Evolutionary conservation across 2,329 filamentous ascomycete species (phyloP).

Genomic region (Ciborinia camelliae): DNA sequence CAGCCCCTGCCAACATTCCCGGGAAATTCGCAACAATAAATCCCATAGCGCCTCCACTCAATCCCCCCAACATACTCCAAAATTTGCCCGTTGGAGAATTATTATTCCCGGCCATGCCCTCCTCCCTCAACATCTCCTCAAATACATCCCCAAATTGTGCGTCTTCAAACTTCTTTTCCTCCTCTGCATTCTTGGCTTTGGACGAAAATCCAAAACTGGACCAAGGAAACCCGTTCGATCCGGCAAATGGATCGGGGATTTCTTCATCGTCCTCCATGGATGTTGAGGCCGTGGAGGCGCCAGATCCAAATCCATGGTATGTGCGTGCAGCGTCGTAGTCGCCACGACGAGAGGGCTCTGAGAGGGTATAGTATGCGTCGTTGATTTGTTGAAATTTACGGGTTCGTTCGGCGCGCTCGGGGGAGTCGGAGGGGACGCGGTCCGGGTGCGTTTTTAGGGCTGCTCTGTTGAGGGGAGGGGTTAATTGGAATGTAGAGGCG

Average conservation of each 20-base stretch:
- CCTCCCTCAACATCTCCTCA: slow-evolving; percentile 84
- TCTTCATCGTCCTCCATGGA: slow-evolving; percentile 46
- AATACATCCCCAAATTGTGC: slow-evolving; percentile 87
- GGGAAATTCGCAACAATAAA: slow-evolving; percentile 95
- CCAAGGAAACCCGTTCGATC: slow-evolving; percentile 63
- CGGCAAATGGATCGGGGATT: slow-evolving; percentile 40
- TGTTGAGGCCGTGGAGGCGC: slow-evolving; percentile 42
- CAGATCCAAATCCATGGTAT: slow-evolving; percentile 50
- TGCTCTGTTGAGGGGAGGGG: slow-evolving; percentile 51
- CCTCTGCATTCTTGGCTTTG: slow-evolving; percentile 44
- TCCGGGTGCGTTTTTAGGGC: slow-evolving; percentile 93
- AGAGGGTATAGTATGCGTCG: slow-evolving; percentile 90
- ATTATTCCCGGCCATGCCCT: slow-evolving; percentile 73
- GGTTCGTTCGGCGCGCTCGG: slow-evolving; percentile 77
- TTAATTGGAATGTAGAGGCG: slow-evolving; percentile 4
- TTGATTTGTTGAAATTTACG: slow-evolving; percentile 89
- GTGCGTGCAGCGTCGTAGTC: slow-evolving; percentile 78
- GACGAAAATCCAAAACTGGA: slow-evolving; percentile 58
- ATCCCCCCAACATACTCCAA: slow-evolving; percentile 80
- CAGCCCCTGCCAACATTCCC: slow-evolving; percentile 82
- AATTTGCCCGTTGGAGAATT: slow-evolving; percentile 67
- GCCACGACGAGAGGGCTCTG: slow-evolving; percentile 68
- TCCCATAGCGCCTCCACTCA: slow-evolving; percentile 84
- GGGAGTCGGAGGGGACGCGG: slow-evolving; percentile 77
- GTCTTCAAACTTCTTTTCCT: slow-evolving; percentile 60